phyloP scores from a whole-genome alignment of 106 monocot species.

The Xerophyta viscosa region DNA sequence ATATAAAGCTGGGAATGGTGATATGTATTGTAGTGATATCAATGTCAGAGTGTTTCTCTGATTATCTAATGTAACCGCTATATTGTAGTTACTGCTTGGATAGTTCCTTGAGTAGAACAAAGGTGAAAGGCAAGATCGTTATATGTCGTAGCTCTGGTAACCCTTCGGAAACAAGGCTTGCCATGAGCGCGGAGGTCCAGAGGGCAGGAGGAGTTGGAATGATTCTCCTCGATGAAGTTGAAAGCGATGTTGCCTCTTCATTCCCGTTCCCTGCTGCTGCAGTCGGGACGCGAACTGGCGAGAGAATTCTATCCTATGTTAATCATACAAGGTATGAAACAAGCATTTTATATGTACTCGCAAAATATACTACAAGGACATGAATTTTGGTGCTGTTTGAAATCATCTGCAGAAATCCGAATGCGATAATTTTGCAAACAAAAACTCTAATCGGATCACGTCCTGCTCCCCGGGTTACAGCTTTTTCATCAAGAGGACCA shows the following conservation, averaged over 20 bases:
- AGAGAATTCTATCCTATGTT: conserved; percentile 60
- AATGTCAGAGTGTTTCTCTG: neutral
- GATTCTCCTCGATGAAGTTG: conserved; percentile 71
- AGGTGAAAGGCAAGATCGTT: conserved; percentile 60
- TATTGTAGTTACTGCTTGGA: conserved; percentile 72
- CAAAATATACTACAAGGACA: neutral
- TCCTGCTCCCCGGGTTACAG: conserved; percentile 51
- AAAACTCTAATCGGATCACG: conserved; percentile 44
- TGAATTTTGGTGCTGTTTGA: neutral
- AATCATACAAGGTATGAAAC: conserved; percentile 57
- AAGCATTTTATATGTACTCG: neutral
- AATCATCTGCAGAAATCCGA: conserved; percentile 38
- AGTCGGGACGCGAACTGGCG: conserved; percentile 38
- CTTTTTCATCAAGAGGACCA: conserved; percentile 93
- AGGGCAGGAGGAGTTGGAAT: conserved; percentile 80
- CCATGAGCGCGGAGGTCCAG: conserved; percentile 57
- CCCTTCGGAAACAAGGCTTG: conserved; percentile 62
- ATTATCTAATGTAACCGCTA: neutral
- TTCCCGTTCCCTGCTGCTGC: conserved; percentile 63
- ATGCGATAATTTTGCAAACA: conserved; percentile 46
- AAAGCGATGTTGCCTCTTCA: conserved; percentile 57
- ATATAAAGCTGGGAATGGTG: no score
- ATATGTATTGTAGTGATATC: no score
- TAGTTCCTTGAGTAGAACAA: conserved; percentile 75
- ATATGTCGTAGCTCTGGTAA: conserved; percentile 59